A percentile compares a stretch with the other conserved stretches of the same genome.
These are phyloP conservation scores for Myxozyma neotropica DNA, from an alignment of 805 yeast genomes.

Conservation along the genomic window DNA sequence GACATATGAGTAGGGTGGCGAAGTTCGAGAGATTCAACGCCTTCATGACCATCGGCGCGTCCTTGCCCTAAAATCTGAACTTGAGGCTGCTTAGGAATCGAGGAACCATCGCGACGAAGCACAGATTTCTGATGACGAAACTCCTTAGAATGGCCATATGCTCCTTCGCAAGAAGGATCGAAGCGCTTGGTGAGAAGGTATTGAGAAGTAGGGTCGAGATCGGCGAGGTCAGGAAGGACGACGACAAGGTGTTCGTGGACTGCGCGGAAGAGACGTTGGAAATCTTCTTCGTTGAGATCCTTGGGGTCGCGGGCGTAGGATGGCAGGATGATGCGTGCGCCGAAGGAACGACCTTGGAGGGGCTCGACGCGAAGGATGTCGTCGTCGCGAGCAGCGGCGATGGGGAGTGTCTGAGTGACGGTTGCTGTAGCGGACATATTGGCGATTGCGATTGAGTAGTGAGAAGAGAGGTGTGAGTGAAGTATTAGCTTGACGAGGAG, in stretches of 20 bases:
- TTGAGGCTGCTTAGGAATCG: constrained; percentile 82
- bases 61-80: constrained; percentile 92
- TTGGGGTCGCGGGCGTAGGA: constrained; percentile 74
- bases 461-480: neutral
- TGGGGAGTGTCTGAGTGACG: constrained; percentile 10
- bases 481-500: no score
- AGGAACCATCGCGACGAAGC: constrained; percentile 74
- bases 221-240: constrained; percentile 71
- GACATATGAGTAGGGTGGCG: constrained; percentile 84
- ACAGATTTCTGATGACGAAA: constrained; percentile 67
- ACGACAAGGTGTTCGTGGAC: constrained; percentile 70
- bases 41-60: constrained; percentile 56
- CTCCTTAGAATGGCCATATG: constrained; percentile 85
- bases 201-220: constrained; percentile 72
- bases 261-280: constrained; percentile 61
- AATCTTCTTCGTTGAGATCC: constrained; percentile 64
- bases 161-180: constrained; percentile 70
- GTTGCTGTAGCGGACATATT: constrained; percentile 29
- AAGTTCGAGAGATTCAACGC: constrained; percentile 57
- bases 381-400: neutral
- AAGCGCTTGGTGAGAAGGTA: constrained; percentile 73
- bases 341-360: constrained; percentile 57
- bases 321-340: constrained; percentile 70
- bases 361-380: constrained; percentile 47
- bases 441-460: neutral